These are phyloP conservation scores for Physcomitrium patens DNA, from an alignment of 225 moss, liverwort and hornwort genomes.

Conservation along the genomic window DNA sequence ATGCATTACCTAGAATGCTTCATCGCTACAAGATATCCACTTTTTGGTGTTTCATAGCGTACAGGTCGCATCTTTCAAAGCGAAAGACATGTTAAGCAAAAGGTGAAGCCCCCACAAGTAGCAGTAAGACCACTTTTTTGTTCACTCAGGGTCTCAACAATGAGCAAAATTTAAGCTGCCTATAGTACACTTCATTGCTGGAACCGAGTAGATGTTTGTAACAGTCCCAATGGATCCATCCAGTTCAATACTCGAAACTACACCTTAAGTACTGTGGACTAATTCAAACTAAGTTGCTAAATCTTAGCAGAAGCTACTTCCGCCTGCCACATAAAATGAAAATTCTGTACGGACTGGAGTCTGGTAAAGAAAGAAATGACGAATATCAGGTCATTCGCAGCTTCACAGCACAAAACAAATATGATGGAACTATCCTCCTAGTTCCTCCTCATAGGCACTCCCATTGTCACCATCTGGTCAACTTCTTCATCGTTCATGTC, in stretches of 20 bases:
- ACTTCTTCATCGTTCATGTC: slow-evolving; percentile 58
- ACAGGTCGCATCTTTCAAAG: too few relatives aligned
- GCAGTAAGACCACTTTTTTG: too few relatives aligned
- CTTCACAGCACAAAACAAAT: slow-evolving; percentile 28
- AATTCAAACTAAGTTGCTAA: slow-evolving; percentile 28
- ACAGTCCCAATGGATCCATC: slow-evolving; percentile 15
- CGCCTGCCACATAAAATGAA: slow-evolving; percentile 26
- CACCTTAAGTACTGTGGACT: slow-evolving; percentile 12
- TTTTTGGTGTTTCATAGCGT: too few relatives aligned
- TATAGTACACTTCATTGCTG: slow-evolving; percentile 46
- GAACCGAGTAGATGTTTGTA: slow-evolving; percentile 35
- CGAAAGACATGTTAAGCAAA: too few relatives aligned
- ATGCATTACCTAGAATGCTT: too few relatives aligned
- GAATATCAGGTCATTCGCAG: slow-evolving; percentile 23
- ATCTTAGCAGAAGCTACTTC: slow-evolving; percentile 14
- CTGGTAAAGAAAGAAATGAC: slow-evolving; percentile 22
- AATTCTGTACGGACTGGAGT: slow-evolving; percentile 14
- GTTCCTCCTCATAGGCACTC: slow-evolving; percentile 40
- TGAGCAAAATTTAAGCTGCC: too few relatives aligned
- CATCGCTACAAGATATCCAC: too few relatives aligned
- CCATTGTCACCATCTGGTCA: slow-evolving; percentile 49
- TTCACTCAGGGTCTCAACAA: too few relatives aligned
- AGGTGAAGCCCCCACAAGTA: too few relatives aligned
- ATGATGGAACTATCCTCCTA: slow-evolving; percentile 3
- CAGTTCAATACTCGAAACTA: slow-evolving; percentile 28